Evolutionary conservation across 1,284 basidiomycete species (phyloP), one percentile per base, ranked within the genome.

Genomic region (Phylloporus gajari): DNA sequence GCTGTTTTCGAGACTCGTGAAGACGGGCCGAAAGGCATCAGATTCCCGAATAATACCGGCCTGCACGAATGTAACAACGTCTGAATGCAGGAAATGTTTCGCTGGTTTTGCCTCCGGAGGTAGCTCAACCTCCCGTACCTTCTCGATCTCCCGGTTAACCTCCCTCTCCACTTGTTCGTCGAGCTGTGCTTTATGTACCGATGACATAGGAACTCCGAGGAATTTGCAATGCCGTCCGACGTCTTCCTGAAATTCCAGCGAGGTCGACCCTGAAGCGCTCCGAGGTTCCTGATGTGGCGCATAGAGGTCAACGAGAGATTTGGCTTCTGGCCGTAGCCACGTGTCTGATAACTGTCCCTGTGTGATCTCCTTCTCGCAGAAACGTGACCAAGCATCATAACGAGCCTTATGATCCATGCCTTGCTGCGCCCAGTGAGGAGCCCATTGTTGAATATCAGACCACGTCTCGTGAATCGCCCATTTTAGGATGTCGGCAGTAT

Each of bases 91-190:
- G 2, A 17, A 17, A 38, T 83, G 81, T 5, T 9, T 19, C 21
- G 76, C 76, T 1, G 80, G 70, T 11, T 23, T 15, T 23, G 66
- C 74, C 63, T 59, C 73, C 4, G 72, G 75, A 11, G 85, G 84
- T 12, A 81, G 75, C 70, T 86, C 78, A 12, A 83, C 77, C 60
- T 86, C 78, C 4, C 76, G 78, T 71, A 86, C 85, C n/a, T n/a
- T n/a, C n/a, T n/a, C n/a, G n/a, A n/a, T n/a, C n/a, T n/a, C n/a
- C n/a, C 73, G 74, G 71, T 86, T 85, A 2, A 82, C 73, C 71
- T 87, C 86, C 79, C 72, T 88, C 86, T 88, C 87, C 70, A 87
- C 86, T 65, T 88, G 87, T 73, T 88, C 86, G 17, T 83, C 83
- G 59, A 85, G 72, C 27, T 72, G 63, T 17, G 70, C 65, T 48